A percentile compares a stretch with the other conserved stretches of the same genome.
Evolutionary conservation across 2,329 filamentous ascomycete genomes (phyloP).

Genomic region (Epicoccum sorghinum): DNA sequence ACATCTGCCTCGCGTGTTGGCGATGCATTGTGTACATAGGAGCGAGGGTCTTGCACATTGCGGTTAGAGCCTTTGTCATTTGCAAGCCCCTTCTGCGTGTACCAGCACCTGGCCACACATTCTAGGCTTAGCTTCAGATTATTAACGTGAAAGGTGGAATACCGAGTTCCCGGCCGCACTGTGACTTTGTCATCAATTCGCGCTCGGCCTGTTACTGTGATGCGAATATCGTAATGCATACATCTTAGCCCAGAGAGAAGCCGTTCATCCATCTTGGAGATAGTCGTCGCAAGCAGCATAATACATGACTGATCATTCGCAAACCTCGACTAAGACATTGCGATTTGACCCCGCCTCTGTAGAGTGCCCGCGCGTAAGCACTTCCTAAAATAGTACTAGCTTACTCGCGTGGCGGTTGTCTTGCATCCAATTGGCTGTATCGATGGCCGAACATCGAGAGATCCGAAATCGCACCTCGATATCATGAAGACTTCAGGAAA

Average conservation of each 20-base stretch:
- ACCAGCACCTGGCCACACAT: neutral
- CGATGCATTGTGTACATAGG: too few relatives aligned
- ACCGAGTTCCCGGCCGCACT: conserved; percentile 3
- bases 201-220: conserved; percentile 1
- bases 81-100: neutral
- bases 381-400: too few relatives aligned
- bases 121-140: neutral
- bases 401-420: too few relatives aligned
- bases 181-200: conserved; percentile 1
- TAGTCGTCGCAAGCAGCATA: too few relatives aligned
- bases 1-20: neutral
- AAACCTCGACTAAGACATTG: too few relatives aligned
- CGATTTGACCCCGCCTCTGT: too few relatives aligned
- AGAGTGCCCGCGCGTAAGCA: too few relatives aligned
- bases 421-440: neutral
- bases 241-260: neutral
- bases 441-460: neutral
- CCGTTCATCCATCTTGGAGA: too few relatives aligned
- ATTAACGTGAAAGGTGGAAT: neutral
- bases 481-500: too few relatives aligned
- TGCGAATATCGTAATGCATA: neutral
- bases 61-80: neutral
- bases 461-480: too few relatives aligned
- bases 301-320: too few relatives aligned
- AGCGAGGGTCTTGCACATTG: neutral